A percentile compares a stretch with the other conserved stretches of the same genome.
These are phyloP conservation scores for Pichia eremophila DNA, from an alignment of 805 yeast species.

Conservation along the genomic window DNA sequence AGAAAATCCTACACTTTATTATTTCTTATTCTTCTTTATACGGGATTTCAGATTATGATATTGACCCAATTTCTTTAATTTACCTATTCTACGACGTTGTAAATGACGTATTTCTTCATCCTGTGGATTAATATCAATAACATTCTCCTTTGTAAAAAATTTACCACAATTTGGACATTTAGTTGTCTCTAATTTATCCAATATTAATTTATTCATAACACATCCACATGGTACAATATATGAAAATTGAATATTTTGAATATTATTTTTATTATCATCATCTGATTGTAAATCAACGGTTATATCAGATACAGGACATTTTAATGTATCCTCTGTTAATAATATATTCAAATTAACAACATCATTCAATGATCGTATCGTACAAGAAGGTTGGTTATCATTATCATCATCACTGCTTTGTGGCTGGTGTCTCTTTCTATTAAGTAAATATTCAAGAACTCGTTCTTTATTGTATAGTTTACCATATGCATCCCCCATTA, in stretches of 20 bases:
- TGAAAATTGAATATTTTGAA: slow-evolving; percentile 24
- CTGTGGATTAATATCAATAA: slow-evolving; percentile 26
- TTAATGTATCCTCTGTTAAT: slow-evolving; percentile 17
- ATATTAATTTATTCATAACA: slow-evolving; percentile 23
- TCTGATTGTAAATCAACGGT: slow-evolving; percentile 23
- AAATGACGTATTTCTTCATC: slow-evolving; percentile 1
- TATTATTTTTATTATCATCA: slow-evolving; percentile 13
- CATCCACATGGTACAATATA: slow-evolving; percentile 41
- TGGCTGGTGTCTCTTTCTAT: slow-evolving; percentile 8
- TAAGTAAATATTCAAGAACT: slow-evolving; percentile 42
- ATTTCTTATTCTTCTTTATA: slow-evolving; percentile 14
- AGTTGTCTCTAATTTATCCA: slow-evolving; percentile 2
- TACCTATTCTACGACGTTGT: slow-evolving; percentile 3
- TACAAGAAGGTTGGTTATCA: background rate
- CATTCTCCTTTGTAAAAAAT: slow-evolving; percentile 12
- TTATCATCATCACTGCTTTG: background rate
- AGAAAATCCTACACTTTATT: background rate
- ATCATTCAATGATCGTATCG: slow-evolving; percentile 12
- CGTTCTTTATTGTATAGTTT: slow-evolving; percentile 54
- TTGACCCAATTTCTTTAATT: slow-evolving; percentile 19
- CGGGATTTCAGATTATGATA: slow-evolving; percentile 28
- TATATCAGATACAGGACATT: slow-evolving; percentile 32
- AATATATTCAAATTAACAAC: slow-evolving; percentile 26
- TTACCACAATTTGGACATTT: slow-evolving; percentile 35
- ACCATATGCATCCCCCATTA: slow-evolving; percentile 67